Conservation (phyloP, 257 asterid species). For the Ehretia macrophylla region DNA sequence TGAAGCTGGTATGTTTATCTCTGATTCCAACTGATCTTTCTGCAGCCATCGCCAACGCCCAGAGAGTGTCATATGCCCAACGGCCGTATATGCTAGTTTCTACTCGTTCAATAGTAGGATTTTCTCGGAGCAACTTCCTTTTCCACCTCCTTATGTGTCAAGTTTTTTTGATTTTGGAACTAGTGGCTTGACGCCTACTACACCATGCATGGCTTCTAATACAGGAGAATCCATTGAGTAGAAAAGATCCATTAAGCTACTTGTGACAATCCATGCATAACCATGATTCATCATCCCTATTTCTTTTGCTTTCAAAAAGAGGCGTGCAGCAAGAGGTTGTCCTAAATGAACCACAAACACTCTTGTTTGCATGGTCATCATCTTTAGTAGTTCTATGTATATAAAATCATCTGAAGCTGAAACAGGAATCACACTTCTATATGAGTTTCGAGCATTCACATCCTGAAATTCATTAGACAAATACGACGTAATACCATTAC, state of each 20-base stretch:
- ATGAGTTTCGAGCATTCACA: conserved; percentile 27
- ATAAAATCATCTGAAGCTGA: conserved; percentile 34
- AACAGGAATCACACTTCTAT: conserved; percentile 33
- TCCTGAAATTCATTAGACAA: conserved; percentile 38
- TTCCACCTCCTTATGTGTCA: conserved; percentile 3
- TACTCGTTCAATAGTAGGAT: not conserved
- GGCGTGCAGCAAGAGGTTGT: conserved; percentile 16
- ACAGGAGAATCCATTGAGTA: conserved; percentile 15
- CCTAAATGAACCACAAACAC: conserved; percentile 37
- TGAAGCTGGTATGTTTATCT: not conserved
- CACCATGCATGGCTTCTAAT: conserved; percentile 45
- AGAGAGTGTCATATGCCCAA: conserved; percentile 49
- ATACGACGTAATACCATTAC: conserved; percentile 40
- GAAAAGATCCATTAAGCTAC: conserved; percentile 23
- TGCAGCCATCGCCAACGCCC: conserved; percentile 48
- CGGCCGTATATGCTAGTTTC: conserved; percentile 22
- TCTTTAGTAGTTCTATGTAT: conserved; percentile 29
- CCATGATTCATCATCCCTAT: conserved; percentile 44
- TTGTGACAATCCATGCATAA: conserved; percentile 43
- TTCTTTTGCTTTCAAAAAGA: conserved; percentile 28
- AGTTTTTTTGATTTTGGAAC: conserved; percentile 17
- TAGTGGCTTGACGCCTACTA: conserved; percentile 39
- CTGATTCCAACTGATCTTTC: conserved; percentile 25
- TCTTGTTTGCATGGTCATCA: conserved; percentile 42
- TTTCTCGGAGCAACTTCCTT: too few species aligned